phyloP scores from a whole-genome alignment of 2,329 filamentous ascomycete genomes.

The Neoascochyta sp. region DNA sequence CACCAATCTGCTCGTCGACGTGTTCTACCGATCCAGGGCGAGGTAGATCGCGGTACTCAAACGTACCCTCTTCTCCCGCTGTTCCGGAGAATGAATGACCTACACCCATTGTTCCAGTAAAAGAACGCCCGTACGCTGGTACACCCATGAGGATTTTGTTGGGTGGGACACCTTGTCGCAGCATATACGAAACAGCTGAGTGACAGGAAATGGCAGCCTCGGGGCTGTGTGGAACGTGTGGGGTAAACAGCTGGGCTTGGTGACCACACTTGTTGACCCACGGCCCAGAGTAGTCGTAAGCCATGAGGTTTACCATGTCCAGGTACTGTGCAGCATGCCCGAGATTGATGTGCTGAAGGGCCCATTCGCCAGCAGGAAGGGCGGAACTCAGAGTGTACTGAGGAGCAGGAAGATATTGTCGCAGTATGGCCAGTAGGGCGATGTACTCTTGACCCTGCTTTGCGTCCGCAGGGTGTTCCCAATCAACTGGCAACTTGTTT shows the following conservation, averaged over 20 bases:
- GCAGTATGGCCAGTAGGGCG: constrained; percentile 62
- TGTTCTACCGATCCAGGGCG: constrained; percentile 59
- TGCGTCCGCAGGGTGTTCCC: constrained; percentile 68
- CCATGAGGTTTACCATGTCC: constrained; percentile 74
- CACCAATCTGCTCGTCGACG: constrained; percentile 63
- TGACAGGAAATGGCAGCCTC: constrained; percentile 59
- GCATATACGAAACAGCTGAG: constrained; percentile 62
- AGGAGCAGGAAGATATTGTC: constrained; percentile 64
- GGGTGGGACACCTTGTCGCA: constrained; percentile 62
- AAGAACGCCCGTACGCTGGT: constrained; percentile 71
- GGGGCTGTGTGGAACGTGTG: constrained; percentile 52
- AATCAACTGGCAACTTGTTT: constrained; percentile 60
- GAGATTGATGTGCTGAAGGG: constrained; percentile 67
- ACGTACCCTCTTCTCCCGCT: constrained; percentile 62
- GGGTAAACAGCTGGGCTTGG: constrained; percentile 69
- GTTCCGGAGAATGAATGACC: constrained; percentile 56
- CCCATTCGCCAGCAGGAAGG: constrained; percentile 64
- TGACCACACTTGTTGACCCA: constrained; percentile 68
- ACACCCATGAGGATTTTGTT: constrained; percentile 73
- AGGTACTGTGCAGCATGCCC: constrained; percentile 60
- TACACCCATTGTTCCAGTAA: constrained; percentile 61
- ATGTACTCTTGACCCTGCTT: constrained; percentile 69
- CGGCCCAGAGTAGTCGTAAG: constrained; percentile 73
- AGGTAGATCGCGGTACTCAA: constrained; percentile 71
- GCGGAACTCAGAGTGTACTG: constrained; percentile 68